Evolutionary conservation across 2,329 filamentous ascomycete species (phyloP).

Genomic region (Venturiaceae sp.): DNA sequence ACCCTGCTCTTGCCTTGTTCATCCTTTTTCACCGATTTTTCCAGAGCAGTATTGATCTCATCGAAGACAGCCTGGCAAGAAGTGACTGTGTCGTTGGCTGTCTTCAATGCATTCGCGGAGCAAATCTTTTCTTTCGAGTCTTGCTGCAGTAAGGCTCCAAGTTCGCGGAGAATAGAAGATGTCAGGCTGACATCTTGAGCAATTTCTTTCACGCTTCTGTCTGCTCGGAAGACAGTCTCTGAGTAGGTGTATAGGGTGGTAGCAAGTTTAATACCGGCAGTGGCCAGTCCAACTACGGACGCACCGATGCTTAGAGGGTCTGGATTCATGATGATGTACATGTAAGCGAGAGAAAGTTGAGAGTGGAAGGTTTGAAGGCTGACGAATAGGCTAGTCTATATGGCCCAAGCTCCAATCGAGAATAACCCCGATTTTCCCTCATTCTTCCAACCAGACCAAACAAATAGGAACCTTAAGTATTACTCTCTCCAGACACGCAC

Average conservation of each 20-base stretch:
- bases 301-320: too few species aligned
- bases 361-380: too few species aligned
- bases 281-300: slow-evolving; percentile 19
- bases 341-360: too few species aligned
- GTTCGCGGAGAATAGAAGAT: slow-evolving; percentile 16
- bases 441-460: too few species aligned
- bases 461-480: too few species aligned
- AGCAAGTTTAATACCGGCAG: slow-evolving; percentile 16
- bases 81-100: background rate
- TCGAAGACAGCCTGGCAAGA: background rate
- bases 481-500: too few species aligned
- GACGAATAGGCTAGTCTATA: too few species aligned
- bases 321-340: too few species aligned
- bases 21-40: background rate
- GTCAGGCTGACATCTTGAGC: slow-evolving; percentile 18
- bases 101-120: background rate
- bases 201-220: slow-evolving; percentile 17
- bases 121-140: background rate
- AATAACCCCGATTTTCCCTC: too few species aligned
- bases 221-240: slow-evolving; percentile 14
- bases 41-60: background rate
- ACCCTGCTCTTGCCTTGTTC: background rate
- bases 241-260: slow-evolving; percentile 16
- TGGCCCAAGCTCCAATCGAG: too few species aligned
- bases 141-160: slow-evolving; percentile 11